Evolutionary conservation across 805 yeast species (phyloP), one percentile per base, ranked within the genome.

Genomic region (Pichia californica): DNA sequence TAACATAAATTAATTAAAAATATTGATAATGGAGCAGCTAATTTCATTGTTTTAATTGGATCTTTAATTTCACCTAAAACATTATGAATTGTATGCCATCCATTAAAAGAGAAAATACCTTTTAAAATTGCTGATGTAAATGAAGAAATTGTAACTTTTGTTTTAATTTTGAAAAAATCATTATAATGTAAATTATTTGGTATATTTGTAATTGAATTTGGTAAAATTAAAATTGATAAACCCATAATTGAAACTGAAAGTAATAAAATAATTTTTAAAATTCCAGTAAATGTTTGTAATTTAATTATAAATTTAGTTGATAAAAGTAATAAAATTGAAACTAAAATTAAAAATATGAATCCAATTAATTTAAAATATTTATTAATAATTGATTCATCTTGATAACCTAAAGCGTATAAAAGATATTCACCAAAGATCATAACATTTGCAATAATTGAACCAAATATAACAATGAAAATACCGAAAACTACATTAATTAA

Each of bases 241-340:
- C 89, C 86, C 0, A 83, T 74, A 5, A 70, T 39, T 3, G 77
- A 67, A 70, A 83, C 75, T 1, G 80, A 57, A 0, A 61, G 69
- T 32, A 83, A 67, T 26, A 83, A 61, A 3, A 65, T 55, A 37
- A 84, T 56, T 56, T 84, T 84, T 55, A 83, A 53, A 7, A 69
- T 69, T 0, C 93, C 91, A 4, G 83, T 59, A 11, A 74, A 47
- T 52, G 82, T 83, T 55, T 83, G 88, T 13, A 81, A 64, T 14
- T 62, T 55, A 1, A 83, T 71, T 0, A 89, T 89, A 49, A 70
- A 70, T 44, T 64, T 73, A 2, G 79, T 75, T 23, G 87, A 79
- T 4, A 72, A 39, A 0, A 87, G 79, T 51, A 83, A 86, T 15
- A 81, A 58, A 0, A 63, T 21, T 7, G 71, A 60, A 2, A 67